Evolutionary conservation across 148 eudicot genomes (phyloP).

Genomic region (Rhododendron mucronatum): DNA sequence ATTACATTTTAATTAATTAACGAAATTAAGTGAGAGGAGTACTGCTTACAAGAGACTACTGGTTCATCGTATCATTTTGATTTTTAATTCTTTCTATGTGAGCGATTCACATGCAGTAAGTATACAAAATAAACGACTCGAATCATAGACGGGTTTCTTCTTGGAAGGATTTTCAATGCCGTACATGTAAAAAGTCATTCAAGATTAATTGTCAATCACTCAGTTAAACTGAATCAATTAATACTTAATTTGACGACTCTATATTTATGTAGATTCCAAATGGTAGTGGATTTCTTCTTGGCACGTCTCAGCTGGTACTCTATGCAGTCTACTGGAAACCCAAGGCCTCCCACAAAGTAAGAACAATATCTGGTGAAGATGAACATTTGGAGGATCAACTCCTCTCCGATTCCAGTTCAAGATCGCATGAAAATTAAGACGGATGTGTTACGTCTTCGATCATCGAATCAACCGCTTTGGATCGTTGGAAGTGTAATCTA

Average conservation of each 20-base stretch:
- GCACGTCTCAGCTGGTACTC: background rate
- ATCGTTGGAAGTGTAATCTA: background rate
- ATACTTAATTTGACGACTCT: background rate
- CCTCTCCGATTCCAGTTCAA: background rate
- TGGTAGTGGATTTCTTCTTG: constrained; percentile 1
- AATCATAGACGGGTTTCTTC: background rate
- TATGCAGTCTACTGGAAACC: background rate
- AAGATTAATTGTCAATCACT: background rate
- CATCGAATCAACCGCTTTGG: background rate
- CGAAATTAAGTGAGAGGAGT: background rate
- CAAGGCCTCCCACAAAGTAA: background rate
- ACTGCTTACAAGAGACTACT: background rate
- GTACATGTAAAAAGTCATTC: background rate
- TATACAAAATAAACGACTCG: background rate
- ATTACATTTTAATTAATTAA: background rate
- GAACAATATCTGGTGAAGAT: background rate
- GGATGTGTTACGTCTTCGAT: background rate
- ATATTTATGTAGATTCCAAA: background rate
- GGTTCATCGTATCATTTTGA: background rate
- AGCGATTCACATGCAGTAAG: background rate
- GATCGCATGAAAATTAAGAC: background rate
- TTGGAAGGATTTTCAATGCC: background rate
- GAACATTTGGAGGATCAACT: background rate
- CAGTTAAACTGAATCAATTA: background rate
- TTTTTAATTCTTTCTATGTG: background rate